Evolutionary conservation across 176 grass and related monocot genomes (phyloP), one percentile per base, ranked within the genome.

Genomic region (Oryza australiensis): DNA sequence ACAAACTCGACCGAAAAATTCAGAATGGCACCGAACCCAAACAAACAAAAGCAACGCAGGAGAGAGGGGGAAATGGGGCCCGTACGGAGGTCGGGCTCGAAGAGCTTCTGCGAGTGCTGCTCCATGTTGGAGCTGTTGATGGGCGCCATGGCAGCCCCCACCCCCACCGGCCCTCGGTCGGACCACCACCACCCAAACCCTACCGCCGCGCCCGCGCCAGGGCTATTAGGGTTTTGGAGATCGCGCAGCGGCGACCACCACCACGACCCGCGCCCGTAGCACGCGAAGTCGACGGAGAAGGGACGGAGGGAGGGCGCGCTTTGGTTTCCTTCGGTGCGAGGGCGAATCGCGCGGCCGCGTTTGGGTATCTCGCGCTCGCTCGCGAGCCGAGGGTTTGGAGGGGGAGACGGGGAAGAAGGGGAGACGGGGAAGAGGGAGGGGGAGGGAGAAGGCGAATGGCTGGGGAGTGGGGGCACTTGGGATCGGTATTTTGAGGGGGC

Each of bases 121-220:
- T 95, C 93, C 89, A 95, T 92, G 91, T 99, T 95, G 73, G 72
- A 57, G 83, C 88, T 82, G 84, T 86, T 67, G 75, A 99, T 94
- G 81, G 97, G 97, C 75, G 92, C 90, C 95, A 98, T 98, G 80
- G 51, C 51, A 9, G 26, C 43, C 70, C 49, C 75, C 26, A 10
- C 28, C 77, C 41, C 38, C 69, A 32, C 18, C 70, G 72, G 65
- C 72, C 12, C 45, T 73, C 64, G 40, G 68, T 26, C 76, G 43
- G 76, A 0, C 38, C 30, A 42, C 33, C 34, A 35, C 34, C 35
- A 0, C 35, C 35, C 71, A 29, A 77, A 85, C 82, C 82, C 82
- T 89, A 89, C 77, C 18, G 6, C 51, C 65, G 72, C 55, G 82
- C 87, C 87, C 85, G 82, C 72, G 82, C 87, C 35, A 37, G 35